Conservation (phyloP, 2,329 filamentous ascomycete genomes). For the Geoglossum cookeanum region DNA sequence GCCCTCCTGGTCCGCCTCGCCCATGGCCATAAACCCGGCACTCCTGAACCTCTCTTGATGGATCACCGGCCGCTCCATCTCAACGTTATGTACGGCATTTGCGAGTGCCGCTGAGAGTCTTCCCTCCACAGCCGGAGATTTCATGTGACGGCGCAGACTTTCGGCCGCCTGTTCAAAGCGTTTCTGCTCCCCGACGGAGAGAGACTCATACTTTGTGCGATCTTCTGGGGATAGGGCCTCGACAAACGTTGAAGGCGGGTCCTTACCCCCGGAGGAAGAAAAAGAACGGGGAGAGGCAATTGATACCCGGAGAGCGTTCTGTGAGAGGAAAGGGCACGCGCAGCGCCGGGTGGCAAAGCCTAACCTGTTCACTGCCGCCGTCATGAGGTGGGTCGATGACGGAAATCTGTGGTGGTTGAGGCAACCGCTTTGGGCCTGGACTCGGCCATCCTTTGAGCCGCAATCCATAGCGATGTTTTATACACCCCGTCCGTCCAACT, state of each 20-base stretch:
- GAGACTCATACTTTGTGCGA: slow-evolving; percentile 7
- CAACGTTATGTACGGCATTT: neutral
- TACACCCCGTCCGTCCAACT: neutral
- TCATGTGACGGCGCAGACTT: slow-evolving; percentile 5
- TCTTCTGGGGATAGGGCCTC: slow-evolving; percentile 7
- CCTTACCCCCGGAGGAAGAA: slow-evolving; percentile 9
- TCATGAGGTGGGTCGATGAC: slow-evolving; percentile 4
- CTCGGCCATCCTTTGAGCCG: too few species aligned
- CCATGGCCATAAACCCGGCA: slow-evolving; percentile 12
- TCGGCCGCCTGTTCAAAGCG: slow-evolving; percentile 4
- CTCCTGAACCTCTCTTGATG: neutral
- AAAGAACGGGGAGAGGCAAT: slow-evolving; percentile 19
- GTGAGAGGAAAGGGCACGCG: slow-evolving; percentile 13
- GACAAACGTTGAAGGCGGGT: neutral
- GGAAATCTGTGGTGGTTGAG: slow-evolving; percentile 1
- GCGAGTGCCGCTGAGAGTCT: neutral
- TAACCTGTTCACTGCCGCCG: slow-evolving; percentile 14
- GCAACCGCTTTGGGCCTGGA: neutral
- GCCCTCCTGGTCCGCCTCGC: slow-evolving; percentile 35
- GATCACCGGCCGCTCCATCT: slow-evolving; percentile 3
- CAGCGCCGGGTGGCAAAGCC: slow-evolving; percentile 16
- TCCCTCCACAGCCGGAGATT: neutral
- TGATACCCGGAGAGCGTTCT: slow-evolving; percentile 8
- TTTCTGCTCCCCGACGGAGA: slow-evolving; percentile 7
- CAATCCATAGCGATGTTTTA: too few species aligned